These are phyloP conservation scores for Mrakia blollopis DNA, from an alignment of 768 basidiomycete genomes.

Conservation along the genomic window DNA sequence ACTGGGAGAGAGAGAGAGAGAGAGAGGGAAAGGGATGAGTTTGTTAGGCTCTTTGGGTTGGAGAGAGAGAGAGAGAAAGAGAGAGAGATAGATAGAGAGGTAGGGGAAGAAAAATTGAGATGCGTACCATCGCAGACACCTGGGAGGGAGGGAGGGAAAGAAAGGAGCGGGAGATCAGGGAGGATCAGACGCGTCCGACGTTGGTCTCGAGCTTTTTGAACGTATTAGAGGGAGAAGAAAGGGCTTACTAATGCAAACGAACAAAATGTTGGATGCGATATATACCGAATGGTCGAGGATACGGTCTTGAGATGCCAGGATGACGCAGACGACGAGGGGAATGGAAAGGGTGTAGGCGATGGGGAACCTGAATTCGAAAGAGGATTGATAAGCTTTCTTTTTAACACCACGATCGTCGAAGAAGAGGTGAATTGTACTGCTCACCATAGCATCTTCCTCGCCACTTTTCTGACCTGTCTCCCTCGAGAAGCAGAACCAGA, in stretches of 20 bases:
- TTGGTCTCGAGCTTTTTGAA: not conserved
- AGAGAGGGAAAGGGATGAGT: no score
- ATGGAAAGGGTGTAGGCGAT: not conserved
- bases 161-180: no score
- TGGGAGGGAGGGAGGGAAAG: no score
- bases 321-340: not conserved
- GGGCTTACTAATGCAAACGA: no score
- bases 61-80: no score
- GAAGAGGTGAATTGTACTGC: not conserved
- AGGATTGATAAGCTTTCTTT: not conserved
- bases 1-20: not conserved
- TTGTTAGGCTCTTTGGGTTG: not conserved
- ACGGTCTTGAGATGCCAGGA: not conserved
- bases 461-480: not conserved
- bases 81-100: no score
- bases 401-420: no score
- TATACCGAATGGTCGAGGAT: not conserved
- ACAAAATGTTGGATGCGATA: not conserved
- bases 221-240: no score
- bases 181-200: not conserved
- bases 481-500: not conserved
- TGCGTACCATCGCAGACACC: no score
- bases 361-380: not conserved
- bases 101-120: no score
- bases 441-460: not conserved